Evolutionary conservation across 2,329 filamentous ascomycete genomes (phyloP), one percentile per base, ranked within the genome.

Genomic region (Botrytis porri): DNA sequence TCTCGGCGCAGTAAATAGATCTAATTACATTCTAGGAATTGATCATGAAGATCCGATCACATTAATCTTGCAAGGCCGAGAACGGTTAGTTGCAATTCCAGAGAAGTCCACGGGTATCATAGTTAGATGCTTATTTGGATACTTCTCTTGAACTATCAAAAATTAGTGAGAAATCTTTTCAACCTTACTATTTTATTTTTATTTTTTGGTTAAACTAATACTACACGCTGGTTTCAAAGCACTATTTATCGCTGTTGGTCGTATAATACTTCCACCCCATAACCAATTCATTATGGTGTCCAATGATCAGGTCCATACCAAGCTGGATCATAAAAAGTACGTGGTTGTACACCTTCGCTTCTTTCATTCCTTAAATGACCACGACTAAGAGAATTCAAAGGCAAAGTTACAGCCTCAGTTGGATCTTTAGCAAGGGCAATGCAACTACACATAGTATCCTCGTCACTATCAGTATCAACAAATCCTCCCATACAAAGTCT

Each of bases 401-500:
- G 65, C 35, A 67, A 67, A 41, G 48, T 67, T 41, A 57, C 48
- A 67, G 9, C 10, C 35, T 57, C 25, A 18, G 25, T n/a, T 32
- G 10, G 65, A 20, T 67, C 60, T 22, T 35, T 43, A n/a, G 66
- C 66, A 60, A 81, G 73, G 25, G 79, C 77, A 72, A 80, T 77
- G 65, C 78, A 75, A 69, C 79, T 80, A 66, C 80, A 81, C 67
- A 79, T 79, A 75, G 79, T 71, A 74, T 80, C 78, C 4, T 73
- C 73, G 3, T 76, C 77, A 22, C 75, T 76, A 70, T 63, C 64
- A 69, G 70, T 79, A 77, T 73, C 72, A 63, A 80, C 74, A n/a
- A 79, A 89, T 41, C 73, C 69, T 39, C 77, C 74, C 54, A 79
- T 67, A 6, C 95, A 94, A 79, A 94, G 82, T 45, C 90, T 85